phyloP scores from a whole-genome alignment of 768 basidiomycete genomes.

The Chiua virens region DNA sequence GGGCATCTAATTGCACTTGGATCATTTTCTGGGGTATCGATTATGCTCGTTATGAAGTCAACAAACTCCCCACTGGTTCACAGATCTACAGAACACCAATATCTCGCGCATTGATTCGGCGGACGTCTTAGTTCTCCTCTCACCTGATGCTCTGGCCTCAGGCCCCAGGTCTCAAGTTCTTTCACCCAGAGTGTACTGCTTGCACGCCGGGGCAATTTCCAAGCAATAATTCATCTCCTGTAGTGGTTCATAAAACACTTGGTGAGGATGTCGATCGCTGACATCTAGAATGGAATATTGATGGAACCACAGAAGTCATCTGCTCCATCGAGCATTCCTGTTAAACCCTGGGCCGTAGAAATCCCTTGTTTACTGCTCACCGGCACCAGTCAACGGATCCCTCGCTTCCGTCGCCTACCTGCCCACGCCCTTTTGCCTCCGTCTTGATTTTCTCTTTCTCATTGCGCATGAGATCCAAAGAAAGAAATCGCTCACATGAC shows the following conservation, averaged over 20 bases:
- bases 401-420: neutral
- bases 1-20: no score
- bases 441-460: neutral
- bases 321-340: neutral
- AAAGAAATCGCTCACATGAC: slow-evolving; percentile 51
- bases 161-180: no score
- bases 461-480: slow-evolving; percentile 57
- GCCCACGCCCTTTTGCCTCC: neutral
- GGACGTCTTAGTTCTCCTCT: no score
- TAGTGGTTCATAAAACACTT: no score
- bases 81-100: no score
- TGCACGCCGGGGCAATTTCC: no score
- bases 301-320: neutral
- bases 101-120: no score
- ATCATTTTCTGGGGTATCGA: no score
- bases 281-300: slow-evolving; percentile 6
- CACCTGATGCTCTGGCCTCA: no score
- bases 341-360: slow-evolving; percentile 14
- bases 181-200: neutral
- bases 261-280: neutral
- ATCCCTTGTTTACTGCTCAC: neutral
- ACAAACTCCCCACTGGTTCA: no score
- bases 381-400: neutral
- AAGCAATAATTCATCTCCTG: no score
- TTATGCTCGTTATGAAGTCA: no score